Base-by-base conservation (phyloP, 2,329 filamentous ascomycete genomes). In the Colletotrichum tanaceti region DNA sequence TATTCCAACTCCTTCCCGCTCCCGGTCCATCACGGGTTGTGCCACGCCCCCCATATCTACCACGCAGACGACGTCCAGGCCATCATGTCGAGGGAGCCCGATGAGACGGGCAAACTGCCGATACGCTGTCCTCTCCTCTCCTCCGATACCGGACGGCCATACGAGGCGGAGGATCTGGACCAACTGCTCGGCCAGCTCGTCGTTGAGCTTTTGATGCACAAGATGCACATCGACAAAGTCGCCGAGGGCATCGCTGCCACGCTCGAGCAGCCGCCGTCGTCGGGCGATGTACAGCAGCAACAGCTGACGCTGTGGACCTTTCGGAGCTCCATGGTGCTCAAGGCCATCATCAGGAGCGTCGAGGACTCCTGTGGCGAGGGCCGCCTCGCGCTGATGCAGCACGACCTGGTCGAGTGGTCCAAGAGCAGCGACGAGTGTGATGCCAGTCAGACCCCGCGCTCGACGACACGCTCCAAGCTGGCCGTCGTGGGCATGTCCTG, bases 31-130 rank as follows among this genome's bases (percentile, higher is more conserved):
- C 76, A 71, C 3, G 75, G 76, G 2, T 72, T 83, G 6, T 83
- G 80, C 57, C 82, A 84, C 68, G 80, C 81, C 18, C 57, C 66
- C 0, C 80, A 83, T 67, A 73, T 84, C 22, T 83, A 82, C 71
- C 43, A 20, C 7, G 7, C 16, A 7, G 43, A n/a, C 43, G 43
- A 20, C 43, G 18, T 20, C 18, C 18, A 46, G 18, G 43, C 43
- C 43, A 46, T 46, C 43, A 46, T 46, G 16, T 20, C 16, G 18
- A n/a, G 43, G 20, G 43, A 46, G 43, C 43, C 43, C 43, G 43
- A 46, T 46, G 43, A 46, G 18, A 46, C 18, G 18, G 43, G 43
- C 5, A 46, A 46, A n/a, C 43, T 46, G 43, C n/a, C 18, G 43
- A 46, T 46, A 46, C 43, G 43, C 43, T 18, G 16, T 20, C 43